Base-by-base conservation (phyloP, 1,139 yeast species). In the Taiozyma sp. region DNA sequence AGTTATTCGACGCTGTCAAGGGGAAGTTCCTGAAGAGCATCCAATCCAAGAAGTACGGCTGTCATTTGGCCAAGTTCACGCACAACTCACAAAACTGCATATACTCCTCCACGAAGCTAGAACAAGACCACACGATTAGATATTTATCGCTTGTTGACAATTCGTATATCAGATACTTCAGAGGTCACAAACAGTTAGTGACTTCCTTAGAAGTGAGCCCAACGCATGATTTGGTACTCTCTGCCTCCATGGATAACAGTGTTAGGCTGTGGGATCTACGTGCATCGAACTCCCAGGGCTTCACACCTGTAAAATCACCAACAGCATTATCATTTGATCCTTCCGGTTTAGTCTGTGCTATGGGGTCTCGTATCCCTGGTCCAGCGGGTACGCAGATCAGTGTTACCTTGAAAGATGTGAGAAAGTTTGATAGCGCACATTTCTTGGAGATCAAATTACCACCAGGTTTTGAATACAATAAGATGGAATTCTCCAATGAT, bases 1-100 rank as follows among this genome's bases (percentile, higher is more conserved):
- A 90, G 63, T 70, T 95, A 23, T 93, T 90, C 66, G 96, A 92
- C 68, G 77, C 81, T 47, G 53, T 65, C 3, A 76, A 80, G 50
- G 97, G 97, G 1, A 74, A 78, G 36, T 86, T 82, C 57, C 58
- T 72, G 48, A 83, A 81, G 57, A 83, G 90, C 8, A 78, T 89
- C 8, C 86, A 82, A 57, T 85, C 96, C 27, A 93, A 90, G 69
- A 93, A 93, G 65, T 93, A 93, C 61, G 99, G 99, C 0, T 90
- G 92, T 52, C 91, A 89, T 63, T 70, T 89, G 43, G 97, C 97
- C 2, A 75, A 83, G 47, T 93, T 93, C 67, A 84, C 97, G 1
- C 96, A 90, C 62, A 77, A 79, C 45, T 85, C 83, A 44, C 76
- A 82, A 51, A 83, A 86, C 58, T 85, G 95, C 62, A 73, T 93